Base-by-base conservation (phyloP, 2,329 filamentous ascomycete genomes). In the Endoconidiophora laricicola region DNA sequence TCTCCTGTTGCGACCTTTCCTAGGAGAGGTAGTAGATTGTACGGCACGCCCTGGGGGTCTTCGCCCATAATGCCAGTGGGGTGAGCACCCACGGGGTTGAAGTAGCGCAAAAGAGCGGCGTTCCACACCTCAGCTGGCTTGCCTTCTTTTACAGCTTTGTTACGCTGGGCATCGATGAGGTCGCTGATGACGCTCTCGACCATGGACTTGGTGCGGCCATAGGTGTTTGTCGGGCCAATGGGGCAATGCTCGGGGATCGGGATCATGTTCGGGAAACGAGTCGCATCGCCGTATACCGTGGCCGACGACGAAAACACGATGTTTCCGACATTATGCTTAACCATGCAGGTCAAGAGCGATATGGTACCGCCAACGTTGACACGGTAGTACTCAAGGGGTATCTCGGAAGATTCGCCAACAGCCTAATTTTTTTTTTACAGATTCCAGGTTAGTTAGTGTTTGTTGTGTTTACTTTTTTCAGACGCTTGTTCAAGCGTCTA, bases 291-390 rank as follows among this genome's bases (percentile, higher is more conserved):
- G 66, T 98, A 98, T 57, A 98, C 91, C 58, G 93, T 98, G 33
- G 91, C 91, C 1, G 88, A 95, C 55, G 87, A 95, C 54, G 90
- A 96, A 71, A 98, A 98, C 67, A 98, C 91, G 60, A 98, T 91
- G 73, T 94, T 96, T 68, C 78, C 78, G 58, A 98, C 88, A 67
- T 90, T 82, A 73, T 95, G 79, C 65, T 80, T 81, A 62, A 78
- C 75, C 87, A 98, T 96, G 61, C 81, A 80, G 56, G 80, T 76
- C 55, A 98, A 77, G 44, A 98, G 83, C 59, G 80, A 74, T 60
- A 98, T 81, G 60, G 86, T 91, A 65, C 91, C 93, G 62, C 83
- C 83, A 54, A 96, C 91, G 65, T 98, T 98, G 72, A 94, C 85
- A 59, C 83, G 78, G 74, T 95, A 98, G 78, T 98, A 98, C 69